Percentiles rank a stretch among this genome's conserved stretches.
These are phyloP conservation scores for Colletotrichum lindemuthianum DNA, from an alignment of 2,329 filamentous ascomycete genomes.

Conservation along the genomic window DNA sequence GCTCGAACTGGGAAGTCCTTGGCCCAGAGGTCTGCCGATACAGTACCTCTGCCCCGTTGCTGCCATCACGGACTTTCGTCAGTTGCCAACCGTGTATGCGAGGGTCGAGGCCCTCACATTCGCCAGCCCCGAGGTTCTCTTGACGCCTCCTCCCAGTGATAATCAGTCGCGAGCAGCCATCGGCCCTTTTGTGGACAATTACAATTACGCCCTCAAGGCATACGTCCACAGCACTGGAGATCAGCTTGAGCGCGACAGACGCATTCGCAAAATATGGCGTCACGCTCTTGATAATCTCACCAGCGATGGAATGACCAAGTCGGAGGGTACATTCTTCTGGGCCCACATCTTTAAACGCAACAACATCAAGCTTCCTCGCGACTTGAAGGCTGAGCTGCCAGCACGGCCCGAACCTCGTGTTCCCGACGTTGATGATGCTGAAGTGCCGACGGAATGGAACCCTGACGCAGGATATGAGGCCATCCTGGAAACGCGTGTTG, in stretches of 20 bases:
- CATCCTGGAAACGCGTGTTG: neutral
- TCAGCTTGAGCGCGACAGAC: neutral
- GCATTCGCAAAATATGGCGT: slow-evolving; percentile 14
- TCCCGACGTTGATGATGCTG: neutral
- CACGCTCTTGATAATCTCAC: slow-evolving; percentile 5
- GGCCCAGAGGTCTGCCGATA: slow-evolving; percentile 7
- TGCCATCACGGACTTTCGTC: neutral
- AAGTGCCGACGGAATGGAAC: slow-evolving; percentile 11
- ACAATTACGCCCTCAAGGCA: slow-evolving; percentile 4
- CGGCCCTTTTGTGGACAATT: slow-evolving; percentile 7
- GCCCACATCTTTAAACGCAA: neutral
- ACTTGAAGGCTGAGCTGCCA: neutral
- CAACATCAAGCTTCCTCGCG: neutral
- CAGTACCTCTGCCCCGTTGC: neutral
- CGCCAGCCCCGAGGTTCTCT: neutral
- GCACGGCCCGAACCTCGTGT: neutral
- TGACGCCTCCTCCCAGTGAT: neutral
- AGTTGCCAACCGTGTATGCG: neutral
- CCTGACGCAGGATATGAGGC: neutral
- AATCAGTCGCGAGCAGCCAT: neutral
- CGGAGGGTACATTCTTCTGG: slow-evolving; percentile 25
- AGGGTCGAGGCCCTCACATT: slow-evolving; percentile 8
- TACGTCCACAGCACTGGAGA: neutral
- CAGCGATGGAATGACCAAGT: slow-evolving; percentile 13
- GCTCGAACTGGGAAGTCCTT: neutral